Evolutionary conservation across 164 flowering plant species (phyloP).

Genomic region (Aristolochia fimbriata): DNA sequence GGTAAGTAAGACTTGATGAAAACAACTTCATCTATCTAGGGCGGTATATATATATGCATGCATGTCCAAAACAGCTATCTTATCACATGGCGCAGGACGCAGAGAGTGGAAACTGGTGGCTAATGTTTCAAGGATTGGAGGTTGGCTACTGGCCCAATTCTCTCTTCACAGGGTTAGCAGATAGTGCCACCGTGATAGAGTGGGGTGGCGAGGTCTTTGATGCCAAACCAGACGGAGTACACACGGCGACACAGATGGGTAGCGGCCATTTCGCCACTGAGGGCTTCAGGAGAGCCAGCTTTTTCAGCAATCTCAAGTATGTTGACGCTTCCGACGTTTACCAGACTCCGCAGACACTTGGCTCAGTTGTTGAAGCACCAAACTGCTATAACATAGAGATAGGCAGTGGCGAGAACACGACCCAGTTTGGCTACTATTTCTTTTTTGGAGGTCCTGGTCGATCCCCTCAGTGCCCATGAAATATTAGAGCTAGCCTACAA

Average conservation of each 20-base stretch:
- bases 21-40: too few species aligned
- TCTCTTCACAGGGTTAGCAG: constrained; percentile 3
- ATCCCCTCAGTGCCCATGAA: constrained; percentile 6
- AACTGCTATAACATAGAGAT: constrained; percentile 3
- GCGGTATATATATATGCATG: too few species aligned
- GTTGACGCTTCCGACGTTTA: constrained; percentile 1
- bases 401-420: background rate
- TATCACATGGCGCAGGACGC: background rate
- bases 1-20: constrained; percentile 33
- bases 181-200: background rate
- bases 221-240: background rate
- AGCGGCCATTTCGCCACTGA: constrained; percentile 10
- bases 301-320: background rate
- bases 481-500: too few species aligned
- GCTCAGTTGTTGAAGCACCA: background rate
- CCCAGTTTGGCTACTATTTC: constrained; percentile 3
- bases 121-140: background rate
- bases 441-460: constrained; percentile 9
- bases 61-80: too few species aligned
- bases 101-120: constrained; percentile 10
- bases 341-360: background rate
- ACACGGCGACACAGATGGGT: constrained; percentile 13
- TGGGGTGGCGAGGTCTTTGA: constrained; percentile 9
- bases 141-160: constrained; percentile 11
- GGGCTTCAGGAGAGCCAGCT: constrained; percentile 5